These are phyloP conservation scores for Acanthochlamys bracteata DNA, from an alignment of 106 monocot species.

Conservation along the genomic window DNA sequence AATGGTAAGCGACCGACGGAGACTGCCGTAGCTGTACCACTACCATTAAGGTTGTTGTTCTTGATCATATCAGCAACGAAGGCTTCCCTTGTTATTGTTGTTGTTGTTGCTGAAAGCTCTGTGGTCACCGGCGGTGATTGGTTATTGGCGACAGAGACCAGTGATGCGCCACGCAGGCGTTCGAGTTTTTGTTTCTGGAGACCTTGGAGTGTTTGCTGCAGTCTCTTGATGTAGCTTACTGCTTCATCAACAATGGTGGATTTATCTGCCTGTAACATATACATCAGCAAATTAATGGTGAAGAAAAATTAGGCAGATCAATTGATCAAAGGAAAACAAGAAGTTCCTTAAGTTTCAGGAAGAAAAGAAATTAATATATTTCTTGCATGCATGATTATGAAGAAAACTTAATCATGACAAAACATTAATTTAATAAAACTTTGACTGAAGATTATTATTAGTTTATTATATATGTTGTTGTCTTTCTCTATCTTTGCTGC, in stretches of 20 bases:
- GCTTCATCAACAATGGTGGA: constrained; percentile 65
- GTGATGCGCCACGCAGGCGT: constrained; percentile 5
- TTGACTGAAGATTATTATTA: no score
- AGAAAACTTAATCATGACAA: no score
- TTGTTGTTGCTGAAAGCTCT: not conserved
- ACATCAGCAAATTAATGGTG: not conserved
- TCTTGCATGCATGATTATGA: no score
- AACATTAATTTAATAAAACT: no score
- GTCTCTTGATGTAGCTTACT: constrained; percentile 43
- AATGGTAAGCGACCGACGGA: constrained; percentile 2
- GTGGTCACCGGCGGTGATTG: not conserved
- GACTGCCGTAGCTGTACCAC: constrained; percentile 6
- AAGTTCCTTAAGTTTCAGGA: no score
- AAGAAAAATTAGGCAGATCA: not conserved
- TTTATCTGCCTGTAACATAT: constrained; percentile 44
- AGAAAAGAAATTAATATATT: no score
- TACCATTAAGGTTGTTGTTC: not conserved
- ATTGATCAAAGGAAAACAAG: no score
- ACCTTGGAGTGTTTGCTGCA: constrained; percentile 24
- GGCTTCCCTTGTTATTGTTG: constrained; percentile 11
- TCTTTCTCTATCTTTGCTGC: no score
- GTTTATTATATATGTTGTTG: no score
- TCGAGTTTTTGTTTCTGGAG: constrained; percentile 49
- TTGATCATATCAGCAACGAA: constrained; percentile 20
- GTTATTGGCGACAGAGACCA: not conserved